Base-by-base conservation (phyloP, 148 eudicot species). In the Polygonum aviculare region DNA sequence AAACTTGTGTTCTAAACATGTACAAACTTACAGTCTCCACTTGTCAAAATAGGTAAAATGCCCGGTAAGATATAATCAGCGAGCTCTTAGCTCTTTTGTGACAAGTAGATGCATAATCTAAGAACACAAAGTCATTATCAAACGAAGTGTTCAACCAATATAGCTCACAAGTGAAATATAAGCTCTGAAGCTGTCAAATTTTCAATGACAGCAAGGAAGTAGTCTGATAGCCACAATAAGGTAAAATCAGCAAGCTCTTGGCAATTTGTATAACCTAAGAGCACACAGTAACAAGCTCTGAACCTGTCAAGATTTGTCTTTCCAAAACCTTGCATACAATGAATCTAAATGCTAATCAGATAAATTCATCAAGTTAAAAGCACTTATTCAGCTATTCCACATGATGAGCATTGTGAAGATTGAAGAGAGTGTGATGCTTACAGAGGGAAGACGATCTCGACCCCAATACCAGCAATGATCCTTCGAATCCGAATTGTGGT, bases 371-470 rank as follows among this genome's bases (percentile, higher is more conserved):
- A 40, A 5, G 5, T 40, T 2, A 40, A 4, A 40, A 40, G 44
- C 44, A 40, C 44, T 40, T 40, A 7, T n/a, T n/a, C n/a, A n/a
- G n/a, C n/a, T n/a, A n/a, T 40, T 40, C 44, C 7, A n/a, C 22
- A 16, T 6, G 8, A 55, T 49, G 14, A 6, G 18, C 12, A 14
- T 14, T 19, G 4, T 16, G 2, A 57, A 35, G 36, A 14, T 0
- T 1, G 72, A 5, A 5, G 38, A 35, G 1, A 5, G 44, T 15
- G 72, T 36, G 19, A 67, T 67, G 86, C 98, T 94, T 87, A 92
- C 98, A 94, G 72, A 5, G 98, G 98, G 83, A 94, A 92, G 39
- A 94, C 98, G 73, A 94, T 94, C 86, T 94, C 98, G 26, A 94
- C 96, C 3, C 98, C 98, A 50, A 90, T 79, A 54, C 98, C 97